Evolutionary conservation across 176 grass and related monocot genomes (phyloP).

Genomic region (Panicum miliaceum): DNA sequence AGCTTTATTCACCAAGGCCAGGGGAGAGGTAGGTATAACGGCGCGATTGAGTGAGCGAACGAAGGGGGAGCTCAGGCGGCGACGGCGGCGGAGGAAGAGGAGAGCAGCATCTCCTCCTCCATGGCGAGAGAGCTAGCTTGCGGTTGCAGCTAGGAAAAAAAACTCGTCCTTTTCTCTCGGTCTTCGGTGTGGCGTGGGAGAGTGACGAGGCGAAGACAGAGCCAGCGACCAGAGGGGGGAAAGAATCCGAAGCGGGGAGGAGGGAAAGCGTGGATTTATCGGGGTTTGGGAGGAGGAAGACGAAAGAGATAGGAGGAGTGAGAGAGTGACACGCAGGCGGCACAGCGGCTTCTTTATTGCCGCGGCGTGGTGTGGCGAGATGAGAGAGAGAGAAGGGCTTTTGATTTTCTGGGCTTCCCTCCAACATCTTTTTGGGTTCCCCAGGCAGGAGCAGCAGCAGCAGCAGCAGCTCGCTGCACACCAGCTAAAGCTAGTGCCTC

Average conservation of each 20-base stretch:
- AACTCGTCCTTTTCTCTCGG: neutral
- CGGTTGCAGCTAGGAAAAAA: neutral
- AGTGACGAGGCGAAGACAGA: constrained; percentile 24
- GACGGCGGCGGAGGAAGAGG: constrained; percentile 41
- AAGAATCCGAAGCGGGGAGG: neutral
- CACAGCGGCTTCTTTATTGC: constrained; percentile 42
- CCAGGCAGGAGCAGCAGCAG: constrained; percentile 5
- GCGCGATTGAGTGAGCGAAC: neutral
- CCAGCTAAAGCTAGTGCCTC: no score
- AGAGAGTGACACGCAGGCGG: neutral
- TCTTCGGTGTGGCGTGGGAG: constrained; percentile 28
- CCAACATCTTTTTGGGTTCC: constrained; percentile 30
- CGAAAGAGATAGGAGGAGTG: neutral
- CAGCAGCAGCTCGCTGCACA: no score
- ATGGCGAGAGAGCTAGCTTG: constrained; percentile 10
- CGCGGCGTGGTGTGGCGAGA: no score
- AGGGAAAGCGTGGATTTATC: constrained; percentile 51
- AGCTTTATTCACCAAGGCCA: neutral
- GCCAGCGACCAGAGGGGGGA: neutral
- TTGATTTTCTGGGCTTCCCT: constrained; percentile 31
- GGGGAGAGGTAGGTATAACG: neutral
- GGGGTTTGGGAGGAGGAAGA: constrained; percentile 39
- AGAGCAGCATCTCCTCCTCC: constrained; percentile 45
- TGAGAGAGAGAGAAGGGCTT: neutral
- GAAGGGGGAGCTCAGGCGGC: constrained; percentile 11